Conservation (phyloP, 2,329 filamentous ascomycete genomes). For the Hypoxylon sp. region DNA sequence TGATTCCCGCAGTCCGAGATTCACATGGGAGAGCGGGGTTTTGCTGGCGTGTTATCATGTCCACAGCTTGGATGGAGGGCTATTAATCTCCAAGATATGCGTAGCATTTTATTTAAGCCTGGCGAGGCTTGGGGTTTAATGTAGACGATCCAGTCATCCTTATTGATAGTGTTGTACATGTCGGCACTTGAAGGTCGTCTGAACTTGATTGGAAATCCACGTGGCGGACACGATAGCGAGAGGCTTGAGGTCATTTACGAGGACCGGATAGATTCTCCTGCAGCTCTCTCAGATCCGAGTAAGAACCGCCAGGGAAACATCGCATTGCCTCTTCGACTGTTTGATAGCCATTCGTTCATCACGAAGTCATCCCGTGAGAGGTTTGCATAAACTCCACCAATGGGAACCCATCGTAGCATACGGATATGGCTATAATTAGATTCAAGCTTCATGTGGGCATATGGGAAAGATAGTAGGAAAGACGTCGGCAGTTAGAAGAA, state of each 20-base stretch:
- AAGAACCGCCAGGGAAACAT: no score
- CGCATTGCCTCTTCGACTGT: no score
- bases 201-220: conserved; percentile 3
- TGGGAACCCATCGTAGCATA: no score
- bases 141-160: conserved; percentile 11
- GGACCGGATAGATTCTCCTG: no score
- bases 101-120: background rate
- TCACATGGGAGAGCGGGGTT: conserved; percentile 17
- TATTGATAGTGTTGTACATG: background rate
- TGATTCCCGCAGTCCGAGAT: conserved; percentile 4
- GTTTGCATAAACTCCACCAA: background rate
- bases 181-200: conserved; percentile 24
- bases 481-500: no score
- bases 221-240: background rate
- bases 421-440: no score
- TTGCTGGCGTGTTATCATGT: background rate
- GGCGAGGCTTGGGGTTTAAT: conserved; percentile 5
- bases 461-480: no score
- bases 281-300: no score
- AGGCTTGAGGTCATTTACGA: no score
- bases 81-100: conserved; percentile 15
- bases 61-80: conserved; percentile 8
- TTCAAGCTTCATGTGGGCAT: no score
- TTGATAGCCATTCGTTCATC: background rate
- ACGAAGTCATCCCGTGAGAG: background rate